Evolutionary conservation across 2,329 filamentous ascomycete species (phyloP), one percentile per base, ranked within the genome.

Genomic region (Fusarium sp.): DNA sequence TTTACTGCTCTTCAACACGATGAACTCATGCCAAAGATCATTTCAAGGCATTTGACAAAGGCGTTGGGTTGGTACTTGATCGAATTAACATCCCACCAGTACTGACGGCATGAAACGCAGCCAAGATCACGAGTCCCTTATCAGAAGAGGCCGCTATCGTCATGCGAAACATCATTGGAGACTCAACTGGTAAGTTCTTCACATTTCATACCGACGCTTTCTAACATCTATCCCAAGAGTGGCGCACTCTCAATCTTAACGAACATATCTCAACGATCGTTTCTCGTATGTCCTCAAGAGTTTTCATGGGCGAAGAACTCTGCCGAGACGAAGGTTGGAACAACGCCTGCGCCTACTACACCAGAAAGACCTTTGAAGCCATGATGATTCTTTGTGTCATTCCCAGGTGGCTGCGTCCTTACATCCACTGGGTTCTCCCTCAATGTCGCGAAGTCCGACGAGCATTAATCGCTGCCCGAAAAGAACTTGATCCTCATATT

Each of bases 251-350:
- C 0, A 7, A 10, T 3, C 29, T 47, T 4, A 46, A 44, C 2
- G 44, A 11, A 9, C 16, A 51, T 4, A 29, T 62, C 0, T 27
- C 58, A 6, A 38, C 29, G 1, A 11, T 62, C 16, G 44, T 62
- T 3, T 60, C 59, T 6, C 59, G 59, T 8, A 58, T 60, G 6
- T 62, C 59, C 1, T 62, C 59, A 0, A 7, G 56, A 38, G 47
- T 61, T 8, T 62, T 62, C 24, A 79, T 84, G 16, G 82, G 83
- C 16, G 61, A 75, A 3, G 76, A 76, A 20, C 63, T 81, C 44
- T 81, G 79, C 70, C 81, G 82, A n/a, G 80, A 87, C 66, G 67
- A 80, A 32, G 79, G 79, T 6, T 86, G 85, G 70, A 77, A 87
- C 18, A 75, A 79, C 5, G 76, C 79, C 45, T 84, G 84, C 53